These are phyloP conservation scores for Marasmius fiardii DNA, from an alignment of 1,284 basidiomycete species.

Conservation along the genomic window DNA sequence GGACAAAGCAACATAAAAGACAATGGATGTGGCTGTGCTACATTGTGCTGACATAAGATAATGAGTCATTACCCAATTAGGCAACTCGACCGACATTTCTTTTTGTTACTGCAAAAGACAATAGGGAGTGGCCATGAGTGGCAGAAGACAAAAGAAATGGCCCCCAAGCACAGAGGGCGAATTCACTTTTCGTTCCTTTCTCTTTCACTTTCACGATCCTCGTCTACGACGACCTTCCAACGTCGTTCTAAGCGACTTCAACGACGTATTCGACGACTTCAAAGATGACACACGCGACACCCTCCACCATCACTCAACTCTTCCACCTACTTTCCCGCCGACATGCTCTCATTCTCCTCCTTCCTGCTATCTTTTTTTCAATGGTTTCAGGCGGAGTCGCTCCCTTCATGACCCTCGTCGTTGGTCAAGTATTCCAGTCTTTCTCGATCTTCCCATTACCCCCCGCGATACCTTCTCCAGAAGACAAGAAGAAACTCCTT, in stretches of 20 bases:
- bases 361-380: constrained; percentile 73
- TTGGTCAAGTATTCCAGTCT: constrained; percentile 84
- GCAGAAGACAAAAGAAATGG: background rate
- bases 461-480: constrained; percentile 37
- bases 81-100: background rate
- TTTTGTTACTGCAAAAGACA: background rate
- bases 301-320: constrained; percentile 36
- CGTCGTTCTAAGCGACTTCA: background rate
- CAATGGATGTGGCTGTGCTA: background rate
- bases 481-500: constrained; percentile 53
- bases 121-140: background rate
- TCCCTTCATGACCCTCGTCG: constrained; percentile 90
- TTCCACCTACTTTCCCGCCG: constrained; percentile 61
- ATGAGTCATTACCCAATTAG: background rate
- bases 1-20: background rate
- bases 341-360: constrained; percentile 56
- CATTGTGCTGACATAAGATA: background rate
- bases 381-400: constrained; percentile 75
- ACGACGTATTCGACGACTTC: background rate
- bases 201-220: background rate
- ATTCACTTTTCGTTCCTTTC: background rate
- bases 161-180: background rate
- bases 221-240: background rate
- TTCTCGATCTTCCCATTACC: constrained; percentile 62
- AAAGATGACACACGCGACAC: background rate